Evolutionary conservation across 805 yeast species (phyloP).

Genomic region (Ogataea naganishii): DNA sequence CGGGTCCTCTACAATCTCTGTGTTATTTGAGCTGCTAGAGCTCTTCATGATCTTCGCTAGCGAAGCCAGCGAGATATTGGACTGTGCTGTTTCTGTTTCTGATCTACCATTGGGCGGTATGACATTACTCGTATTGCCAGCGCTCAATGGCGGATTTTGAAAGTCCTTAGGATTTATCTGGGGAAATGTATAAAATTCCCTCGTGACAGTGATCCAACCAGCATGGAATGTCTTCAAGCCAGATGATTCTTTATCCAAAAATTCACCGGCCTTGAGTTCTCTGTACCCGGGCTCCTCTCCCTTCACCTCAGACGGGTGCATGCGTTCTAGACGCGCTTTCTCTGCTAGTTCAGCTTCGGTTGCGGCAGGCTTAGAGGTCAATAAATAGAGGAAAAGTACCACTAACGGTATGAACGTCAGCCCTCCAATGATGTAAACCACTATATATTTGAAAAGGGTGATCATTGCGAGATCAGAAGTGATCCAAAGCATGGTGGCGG

Average conservation of each 20-base stretch:
- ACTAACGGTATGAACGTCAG: constrained; percentile 66
- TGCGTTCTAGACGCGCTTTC: constrained; percentile 20
- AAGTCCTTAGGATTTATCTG: constrained; percentile 22
- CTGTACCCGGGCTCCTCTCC: constrained; percentile 21
- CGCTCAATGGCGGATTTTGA: constrained; percentile 3
- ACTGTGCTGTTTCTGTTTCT: neutral
- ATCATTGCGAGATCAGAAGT: no score
- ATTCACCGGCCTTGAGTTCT: constrained; percentile 46
- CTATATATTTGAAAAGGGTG: constrained; percentile 26
- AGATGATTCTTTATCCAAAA: constrained; percentile 49
- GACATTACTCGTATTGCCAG: neutral
- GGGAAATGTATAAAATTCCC: constrained; percentile 56
- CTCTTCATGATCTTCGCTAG: constrained; percentile 2
- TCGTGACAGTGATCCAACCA: constrained; percentile 84
- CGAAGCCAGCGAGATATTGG: neutral
- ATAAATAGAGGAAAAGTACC: constrained; percentile 29
- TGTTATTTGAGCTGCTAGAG: constrained; percentile 3
- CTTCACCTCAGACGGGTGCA: constrained; percentile 12
- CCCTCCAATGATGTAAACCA: constrained; percentile 68
- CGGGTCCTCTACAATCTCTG: constrained; percentile 13
- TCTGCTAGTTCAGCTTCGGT: constrained; percentile 9
- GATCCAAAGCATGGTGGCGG: no score
- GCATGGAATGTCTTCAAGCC: constrained; percentile 58
- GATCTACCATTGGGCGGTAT: neutral
- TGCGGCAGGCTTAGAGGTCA: constrained; percentile 25